Evolutionary conservation across 768 basidiomycete genomes (phyloP), one percentile per base, ranked within the genome.

Genomic region (Crucibulum laeve): DNA sequence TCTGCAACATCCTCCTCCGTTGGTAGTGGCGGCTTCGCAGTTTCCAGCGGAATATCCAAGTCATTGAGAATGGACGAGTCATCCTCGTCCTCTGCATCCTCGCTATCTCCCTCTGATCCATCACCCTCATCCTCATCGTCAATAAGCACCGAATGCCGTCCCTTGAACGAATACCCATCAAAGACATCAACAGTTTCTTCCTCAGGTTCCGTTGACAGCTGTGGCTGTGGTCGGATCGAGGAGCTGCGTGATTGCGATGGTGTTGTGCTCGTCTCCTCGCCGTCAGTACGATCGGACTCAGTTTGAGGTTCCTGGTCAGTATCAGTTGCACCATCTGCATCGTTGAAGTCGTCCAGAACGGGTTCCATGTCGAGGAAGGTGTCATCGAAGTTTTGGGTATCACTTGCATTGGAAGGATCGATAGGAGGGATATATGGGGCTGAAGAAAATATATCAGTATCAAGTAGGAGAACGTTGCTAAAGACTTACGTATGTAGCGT

Each of bases 361-460:
- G 93, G 91, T 51, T 87, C 85, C 89, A 98, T 95, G 58, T 89
- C 89, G 46, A 98, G 76, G 80, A 96, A 98, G 30, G 90, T 84
- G 49, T 94, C 90, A 63, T 98, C 95, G 63, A 98, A 99, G 67
- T 98, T 97, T 62, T 91, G 90, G 52, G 91, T 94, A 76, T 99
- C 96, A 55, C 84, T 83, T 48, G 93, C 93, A 65, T 95, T 91
- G 33, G 80, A 79, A 17, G 89, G 87, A 60, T 94, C 90, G 58
- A 92, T 90, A 23, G 87, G 87, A 13, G 91, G 91, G 57, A 92
- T 91, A 74, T 93, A 92, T 33, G 91, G 91, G 67, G 92, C 89
- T 91, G 52, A 82, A 53, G 21, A 48, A 14, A 44, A 42, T 10
- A 25, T 21, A 44, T 47, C 32, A 30, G 22, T 28, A 34, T 11